These are phyloP conservation scores for Claviceps quebecensis DNA, from an alignment of 2,329 filamentous ascomycete genomes.

Conservation along the genomic window DNA sequence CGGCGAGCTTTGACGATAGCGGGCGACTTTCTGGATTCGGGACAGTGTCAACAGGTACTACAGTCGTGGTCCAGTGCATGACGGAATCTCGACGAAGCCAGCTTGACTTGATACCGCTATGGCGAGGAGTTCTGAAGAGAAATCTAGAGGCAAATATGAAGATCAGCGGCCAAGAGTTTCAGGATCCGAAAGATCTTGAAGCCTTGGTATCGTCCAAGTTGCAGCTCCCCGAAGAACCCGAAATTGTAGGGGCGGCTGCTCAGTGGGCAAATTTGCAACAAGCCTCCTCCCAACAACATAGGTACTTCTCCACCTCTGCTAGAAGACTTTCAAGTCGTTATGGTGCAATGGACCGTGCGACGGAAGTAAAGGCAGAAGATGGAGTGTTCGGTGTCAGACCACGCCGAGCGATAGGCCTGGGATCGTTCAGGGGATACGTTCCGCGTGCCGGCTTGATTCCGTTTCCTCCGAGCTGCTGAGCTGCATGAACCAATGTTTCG, in stretches of 20 bases:
- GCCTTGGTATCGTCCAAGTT: slow-evolving; percentile 18
- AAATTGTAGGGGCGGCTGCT: slow-evolving; percentile 10
- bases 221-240: slow-evolving; percentile 15
- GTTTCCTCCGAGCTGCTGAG: slow-evolving; percentile 30
- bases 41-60: slow-evolving; percentile 30
- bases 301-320: slow-evolving; percentile 20
- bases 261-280: slow-evolving; percentile 23
- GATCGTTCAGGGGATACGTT: slow-evolving; percentile 47
- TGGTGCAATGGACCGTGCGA: neutral
- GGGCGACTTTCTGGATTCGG: slow-evolving; percentile 69
- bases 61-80: slow-evolving; percentile 43
- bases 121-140: slow-evolving; percentile 28
- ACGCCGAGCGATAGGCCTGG: slow-evolving; percentile 36
- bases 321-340: slow-evolving; percentile 10
- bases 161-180: slow-evolving; percentile 14
- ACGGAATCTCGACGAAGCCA: slow-evolving; percentile 39
- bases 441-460: slow-evolving; percentile 37
- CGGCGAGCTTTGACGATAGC: slow-evolving; percentile 29
- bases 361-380: neutral
- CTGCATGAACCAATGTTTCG: slow-evolving; percentile 43
- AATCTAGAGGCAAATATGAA: slow-evolving; percentile 19
- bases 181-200: slow-evolving; percentile 16
- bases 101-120: slow-evolving; percentile 38
- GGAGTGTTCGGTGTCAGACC: slow-evolving; percentile 22
- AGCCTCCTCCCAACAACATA: slow-evolving; percentile 21